Conservation (phyloP, 139 green algal species). For the Chloropicon primus region DNA sequence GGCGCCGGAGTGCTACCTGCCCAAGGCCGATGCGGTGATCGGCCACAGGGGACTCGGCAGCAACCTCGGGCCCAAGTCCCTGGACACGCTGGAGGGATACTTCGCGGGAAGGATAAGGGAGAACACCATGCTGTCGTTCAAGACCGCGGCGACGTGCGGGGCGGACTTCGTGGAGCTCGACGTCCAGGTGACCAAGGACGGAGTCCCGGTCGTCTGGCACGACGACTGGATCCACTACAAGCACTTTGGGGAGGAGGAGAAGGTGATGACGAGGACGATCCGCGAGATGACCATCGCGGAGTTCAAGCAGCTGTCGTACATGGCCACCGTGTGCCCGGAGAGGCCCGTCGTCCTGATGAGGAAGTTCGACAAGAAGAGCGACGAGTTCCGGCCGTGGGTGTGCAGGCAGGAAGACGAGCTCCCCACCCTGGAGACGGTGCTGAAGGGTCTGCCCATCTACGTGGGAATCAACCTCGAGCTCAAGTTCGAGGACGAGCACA, state of each 20-base stretch:
- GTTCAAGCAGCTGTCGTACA: not conserved
- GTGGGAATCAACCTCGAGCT: constrained; percentile 76
- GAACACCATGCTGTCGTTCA: constrained; percentile 65
- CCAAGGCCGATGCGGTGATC: constrained; percentile 1
- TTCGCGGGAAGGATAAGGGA: constrained; percentile 34
- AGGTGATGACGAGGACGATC: constrained; percentile 1
- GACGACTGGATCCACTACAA: constrained; percentile 38
- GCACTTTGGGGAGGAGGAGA: not conserved
- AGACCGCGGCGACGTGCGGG: constrained; percentile 36
- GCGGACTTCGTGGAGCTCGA: constrained; percentile 76
- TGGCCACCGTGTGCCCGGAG: not conserved
- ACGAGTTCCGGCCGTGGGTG: constrained; percentile 2
- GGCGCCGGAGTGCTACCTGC: not conserved
- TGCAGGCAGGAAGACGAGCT: constrained; percentile 49
- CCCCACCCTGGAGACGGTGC: constrained; percentile 55
- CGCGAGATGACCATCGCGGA: not conserved
- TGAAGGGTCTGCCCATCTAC: constrained; percentile 29
- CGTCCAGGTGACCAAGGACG: constrained; percentile 57
- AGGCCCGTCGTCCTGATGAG: not conserved
- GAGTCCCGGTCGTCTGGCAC: constrained; percentile 64
- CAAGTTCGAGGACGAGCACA: constrained; percentile 48
- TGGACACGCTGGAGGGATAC: not conserved
- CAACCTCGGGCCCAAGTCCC: constrained; percentile 1
- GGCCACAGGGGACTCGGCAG: constrained; percentile 9
- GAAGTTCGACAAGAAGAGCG: not conserved